phyloP scores from a whole-genome alignment of 257 asterid species.

The Solanum chaucha region DNA sequence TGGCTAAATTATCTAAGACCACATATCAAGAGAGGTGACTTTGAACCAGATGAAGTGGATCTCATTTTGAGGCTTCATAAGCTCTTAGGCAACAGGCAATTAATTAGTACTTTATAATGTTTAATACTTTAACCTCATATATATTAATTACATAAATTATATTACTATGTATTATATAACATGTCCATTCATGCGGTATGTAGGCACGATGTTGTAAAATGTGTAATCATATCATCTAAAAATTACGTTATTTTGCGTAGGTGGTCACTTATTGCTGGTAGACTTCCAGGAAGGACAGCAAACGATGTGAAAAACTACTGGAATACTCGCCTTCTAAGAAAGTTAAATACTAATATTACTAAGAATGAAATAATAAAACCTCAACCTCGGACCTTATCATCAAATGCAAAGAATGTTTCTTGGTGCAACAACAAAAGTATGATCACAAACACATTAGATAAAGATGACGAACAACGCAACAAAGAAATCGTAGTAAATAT shows the following conservation, averaged over 20 bases:
- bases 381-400: background rate
- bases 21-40: conserved; percentile 45
- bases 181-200: background rate
- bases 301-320: conserved; percentile 67
- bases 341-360: background rate
- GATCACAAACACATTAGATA: background rate
- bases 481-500: background rate
- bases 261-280: conserved; percentile 62
- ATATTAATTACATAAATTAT: too few species aligned
- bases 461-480: background rate
- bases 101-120: too few species aligned
- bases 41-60: conserved; percentile 38
- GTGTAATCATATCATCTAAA: background rate
- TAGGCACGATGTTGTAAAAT: background rate
- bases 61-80: conserved; percentile 44
- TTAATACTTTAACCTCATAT: background rate
- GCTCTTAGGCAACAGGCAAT: conserved; percentile 59
- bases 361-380: background rate
- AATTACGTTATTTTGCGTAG: conserved; percentile 3
- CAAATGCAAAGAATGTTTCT: background rate
- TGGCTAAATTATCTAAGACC: conserved; percentile 78
- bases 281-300: conserved; percentile 68
- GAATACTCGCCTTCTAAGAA: conserved; percentile 27
- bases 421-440: background rate
- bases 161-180: too few species aligned